phyloP scores from a whole-genome alignment of 345 rosid species.

The Eucalyptus brandiana region DNA sequence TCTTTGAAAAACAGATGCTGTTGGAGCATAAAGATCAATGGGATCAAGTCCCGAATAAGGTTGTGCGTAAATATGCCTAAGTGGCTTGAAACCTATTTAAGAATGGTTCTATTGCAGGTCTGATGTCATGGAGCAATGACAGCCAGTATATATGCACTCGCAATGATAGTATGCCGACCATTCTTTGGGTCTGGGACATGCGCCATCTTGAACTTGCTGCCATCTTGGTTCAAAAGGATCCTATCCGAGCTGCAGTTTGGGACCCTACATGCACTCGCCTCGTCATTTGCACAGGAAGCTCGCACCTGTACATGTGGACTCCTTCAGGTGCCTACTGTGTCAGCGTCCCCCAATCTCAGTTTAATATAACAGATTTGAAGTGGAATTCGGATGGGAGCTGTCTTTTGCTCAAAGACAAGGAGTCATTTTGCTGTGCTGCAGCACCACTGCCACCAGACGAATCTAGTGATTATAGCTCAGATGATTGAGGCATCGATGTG shows the following conservation, averaged over 20 bases:
- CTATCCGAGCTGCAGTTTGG: slow-evolving; percentile 83
- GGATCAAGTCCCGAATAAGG: neutral
- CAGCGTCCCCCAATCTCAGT: slow-evolving; percentile 62
- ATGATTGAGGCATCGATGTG: slow-evolving; percentile 24
- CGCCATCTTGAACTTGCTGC: slow-evolving; percentile 75
- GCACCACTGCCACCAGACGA: slow-evolving; percentile 60
- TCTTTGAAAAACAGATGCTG: neutral
- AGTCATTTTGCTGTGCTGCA: slow-evolving; percentile 75
- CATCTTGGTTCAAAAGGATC: slow-evolving; percentile 83
- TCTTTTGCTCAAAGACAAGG: slow-evolving; percentile 89
- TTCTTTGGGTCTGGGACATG: slow-evolving; percentile 95
- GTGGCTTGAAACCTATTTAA: neutral
- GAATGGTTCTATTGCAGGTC: slow-evolving; percentile 29
- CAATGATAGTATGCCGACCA: slow-evolving; percentile 85
- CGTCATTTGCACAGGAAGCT: slow-evolving; percentile 79
- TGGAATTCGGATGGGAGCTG: slow-evolving; percentile 93
- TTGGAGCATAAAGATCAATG: neutral
- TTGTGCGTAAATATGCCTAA: neutral
- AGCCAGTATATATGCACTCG: slow-evolving; percentile 80
- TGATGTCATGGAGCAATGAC: slow-evolving; percentile 91
- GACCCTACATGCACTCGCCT: slow-evolving; percentile 81
- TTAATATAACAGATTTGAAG: slow-evolving; percentile 64
- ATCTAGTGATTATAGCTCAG: slow-evolving; percentile 90
- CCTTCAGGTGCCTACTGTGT: slow-evolving; percentile 91
- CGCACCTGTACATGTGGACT: slow-evolving; percentile 91